Base-by-base conservation (phyloP, 2,329 filamentous ascomycete genomes). In the Nemania diffusa region DNA sequence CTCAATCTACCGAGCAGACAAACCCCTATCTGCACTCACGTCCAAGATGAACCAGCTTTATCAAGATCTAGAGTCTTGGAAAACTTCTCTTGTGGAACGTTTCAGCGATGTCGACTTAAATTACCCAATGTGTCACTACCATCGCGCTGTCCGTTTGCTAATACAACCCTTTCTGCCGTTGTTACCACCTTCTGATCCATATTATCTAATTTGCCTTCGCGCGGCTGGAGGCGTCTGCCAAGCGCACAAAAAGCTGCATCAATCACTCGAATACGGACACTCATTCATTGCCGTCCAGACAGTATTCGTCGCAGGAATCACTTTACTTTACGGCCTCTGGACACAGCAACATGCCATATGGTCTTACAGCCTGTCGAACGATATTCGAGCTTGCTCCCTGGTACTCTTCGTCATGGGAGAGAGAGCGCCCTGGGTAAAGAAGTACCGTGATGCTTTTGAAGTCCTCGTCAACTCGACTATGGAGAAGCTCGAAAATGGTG, bases 331-430 rank as follows among this genome's bases (percentile, higher is more conserved):
- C 64, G 76, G 74, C 3, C 76, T 80, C 1, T 81, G 79, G 79
- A 83, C 81, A 2, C 81, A 82, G 48, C 80, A 79, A n/a, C 78
- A 81, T 46, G 74, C 76, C 34, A 78, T 84, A 9, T 85, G 83
- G 83, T 83, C 81, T 9, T 79, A 84, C n/a, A 77, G 78, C 5
- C 79, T 84, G 63, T 81, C 82, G 69, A 82, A 85, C 69, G 82
- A 85, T 53, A 79, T 85, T 56, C 81, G 83, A 48, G 82, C 83
- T 3, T 84, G 82, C 73, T 84, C 81, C 0, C 78, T 82, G 1
- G 82, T 84, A 1, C 75, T 85, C 1, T 84, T 84, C 57, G 82
- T 84, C 44, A 84, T 84, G 81, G 79, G 82, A 5, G 83, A 85
- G 69, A 79, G 82, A 32, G 82, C 82, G 7, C 74, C 79, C 0